phyloP scores from a whole-genome alignment of 1,284 basidiomycete species.

The Hemileia vastatrix region DNA sequence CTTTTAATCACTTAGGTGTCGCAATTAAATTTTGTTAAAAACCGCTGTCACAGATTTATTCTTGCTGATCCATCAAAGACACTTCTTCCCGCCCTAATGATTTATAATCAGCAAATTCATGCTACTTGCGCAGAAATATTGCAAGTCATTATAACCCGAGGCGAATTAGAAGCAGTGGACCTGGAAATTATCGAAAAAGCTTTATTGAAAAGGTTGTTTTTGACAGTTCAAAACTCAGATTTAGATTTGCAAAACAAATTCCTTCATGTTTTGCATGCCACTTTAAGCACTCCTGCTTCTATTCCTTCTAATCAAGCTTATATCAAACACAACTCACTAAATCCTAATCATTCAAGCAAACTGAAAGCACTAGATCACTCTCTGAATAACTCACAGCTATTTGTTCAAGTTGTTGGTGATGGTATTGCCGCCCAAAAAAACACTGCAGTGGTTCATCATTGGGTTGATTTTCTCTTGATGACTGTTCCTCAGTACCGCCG shows the following conservation, averaged over 20 bases:
- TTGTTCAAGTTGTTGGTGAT: conserved; percentile 68
- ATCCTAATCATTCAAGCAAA: too few relatives aligned
- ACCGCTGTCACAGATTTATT: conserved; percentile 52
- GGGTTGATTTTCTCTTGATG: conserved; percentile 92
- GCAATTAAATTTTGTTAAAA: not conserved
- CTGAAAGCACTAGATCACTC: too few relatives aligned
- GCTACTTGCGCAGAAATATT: conserved; percentile 67
- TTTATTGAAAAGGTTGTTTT: conserved; percentile 65
- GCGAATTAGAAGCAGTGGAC: conserved; percentile 57
- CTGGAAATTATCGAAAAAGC: conserved; percentile 60
- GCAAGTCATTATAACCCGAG: conserved; percentile 67
- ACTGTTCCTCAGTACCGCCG: conserved; percentile 72
- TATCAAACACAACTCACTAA: too few relatives aligned
- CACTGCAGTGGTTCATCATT: conserved; percentile 74
- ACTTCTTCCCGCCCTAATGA: conserved; percentile 52
- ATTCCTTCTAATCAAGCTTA: conserved; percentile 21
- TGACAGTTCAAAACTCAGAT: conserved; percentile 58
- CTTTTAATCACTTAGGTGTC: not conserved
- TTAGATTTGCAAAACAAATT: conserved; percentile 84
- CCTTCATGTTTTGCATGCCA: conserved; percentile 76
- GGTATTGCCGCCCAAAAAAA: conserved; percentile 64
- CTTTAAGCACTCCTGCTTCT: conserved; percentile 56
- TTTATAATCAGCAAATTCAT: conserved; percentile 59
- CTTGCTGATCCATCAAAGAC: conserved; percentile 59
- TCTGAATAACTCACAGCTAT: conserved; percentile 47